Evolutionary conservation across 2,329 filamentous ascomycete species (phyloP).

Genomic region (Acrocalymma vagum): DNA sequence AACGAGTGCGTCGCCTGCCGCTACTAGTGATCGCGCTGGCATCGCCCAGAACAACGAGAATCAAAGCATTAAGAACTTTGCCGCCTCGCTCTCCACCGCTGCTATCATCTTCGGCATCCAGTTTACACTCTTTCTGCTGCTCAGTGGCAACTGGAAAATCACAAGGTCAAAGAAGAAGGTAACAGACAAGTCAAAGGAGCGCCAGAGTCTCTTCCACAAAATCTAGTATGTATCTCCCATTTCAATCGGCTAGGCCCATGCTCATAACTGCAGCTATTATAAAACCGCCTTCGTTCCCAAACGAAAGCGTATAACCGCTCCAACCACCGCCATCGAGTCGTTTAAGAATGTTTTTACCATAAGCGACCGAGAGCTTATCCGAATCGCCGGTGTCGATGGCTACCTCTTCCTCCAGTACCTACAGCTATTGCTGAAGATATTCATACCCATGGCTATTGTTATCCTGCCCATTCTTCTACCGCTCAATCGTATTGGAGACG

Average conservation of each 20-base stretch:
- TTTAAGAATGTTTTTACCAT: conserved; percentile 66
- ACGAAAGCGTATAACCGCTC: conserved; percentile 43
- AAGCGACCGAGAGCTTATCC: conserved; percentile 84
- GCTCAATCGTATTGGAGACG: conserved; percentile 78
- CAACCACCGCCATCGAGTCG: conserved; percentile 44
- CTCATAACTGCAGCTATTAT: conserved; percentile 45
- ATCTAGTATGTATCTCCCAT: conserved; percentile 41
- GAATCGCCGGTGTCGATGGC: conserved; percentile 93
- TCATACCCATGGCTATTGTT: conserved; percentile 79
- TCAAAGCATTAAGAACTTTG: conserved; percentile 48
- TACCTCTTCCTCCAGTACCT: conserved; percentile 97
- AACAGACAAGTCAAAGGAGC: conserved; percentile 28
- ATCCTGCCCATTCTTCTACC: conserved; percentile 88
- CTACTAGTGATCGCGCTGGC: no score
- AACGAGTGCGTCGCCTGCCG: no score
- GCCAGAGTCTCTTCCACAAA: conserved; percentile 46
- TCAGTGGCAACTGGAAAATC: conserved; percentile 49
- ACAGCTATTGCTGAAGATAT: conserved; percentile 87
- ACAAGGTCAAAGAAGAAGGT: conserved; percentile 28
- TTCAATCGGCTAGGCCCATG: neutral
- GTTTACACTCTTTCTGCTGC: conserved; percentile 41
- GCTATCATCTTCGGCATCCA: conserved; percentile 47
- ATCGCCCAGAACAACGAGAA: conserved; percentile 25
- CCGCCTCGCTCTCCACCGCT: conserved; percentile 44
- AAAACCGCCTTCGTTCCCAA: conserved; percentile 48